phyloP scores from a whole-genome alignment of 202 grass and related monocot genomes.

The Carex arenaria region DNA sequence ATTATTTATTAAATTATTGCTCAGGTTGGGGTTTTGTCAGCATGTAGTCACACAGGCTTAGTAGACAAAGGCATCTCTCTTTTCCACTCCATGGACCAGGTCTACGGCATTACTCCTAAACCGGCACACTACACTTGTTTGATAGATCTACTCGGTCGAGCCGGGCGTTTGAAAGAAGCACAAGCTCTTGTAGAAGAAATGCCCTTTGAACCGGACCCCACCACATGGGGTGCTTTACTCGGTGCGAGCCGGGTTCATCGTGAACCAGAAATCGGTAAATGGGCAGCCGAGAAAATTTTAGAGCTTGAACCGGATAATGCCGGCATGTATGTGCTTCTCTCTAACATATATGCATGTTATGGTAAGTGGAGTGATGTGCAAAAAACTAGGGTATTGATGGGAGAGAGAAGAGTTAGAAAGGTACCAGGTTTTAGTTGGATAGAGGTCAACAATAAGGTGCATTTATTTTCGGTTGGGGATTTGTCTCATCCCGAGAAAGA shows the following conservation, averaged over 20 bases:
- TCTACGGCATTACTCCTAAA: slow-evolving; percentile 68
- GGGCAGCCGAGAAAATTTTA: slow-evolving; percentile 79
- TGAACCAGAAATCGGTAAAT: slow-evolving; percentile 67
- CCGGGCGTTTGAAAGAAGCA: slow-evolving; percentile 73
- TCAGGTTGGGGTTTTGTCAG: slow-evolving; percentile 76
- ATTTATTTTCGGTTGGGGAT: slow-evolving; percentile 76
- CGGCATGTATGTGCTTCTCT: slow-evolving; percentile 95
- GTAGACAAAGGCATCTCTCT: slow-evolving; percentile 76
- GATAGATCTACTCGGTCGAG: slow-evolving; percentile 83
- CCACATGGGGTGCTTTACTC: slow-evolving; percentile 90
- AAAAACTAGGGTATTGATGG: slow-evolving; percentile 81
- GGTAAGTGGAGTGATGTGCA: slow-evolving; percentile 74
- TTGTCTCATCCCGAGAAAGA: slow-evolving; percentile 70
- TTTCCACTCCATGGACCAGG: slow-evolving; percentile 61
- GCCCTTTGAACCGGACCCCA: slow-evolving; percentile 72
- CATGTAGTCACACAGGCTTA: slow-evolving; percentile 88
- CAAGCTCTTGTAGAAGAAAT: slow-evolving; percentile 68
- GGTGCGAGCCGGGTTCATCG: slow-evolving; percentile 90
- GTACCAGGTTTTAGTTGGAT: slow-evolving; percentile 92
- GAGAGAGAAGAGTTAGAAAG: slow-evolving; percentile 63
- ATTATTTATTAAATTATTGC: neutral
- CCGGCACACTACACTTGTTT: slow-evolving; percentile 92
- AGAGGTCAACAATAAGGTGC: slow-evolving; percentile 77
- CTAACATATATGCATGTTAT: slow-evolving; percentile 79
- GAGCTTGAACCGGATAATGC: slow-evolving; percentile 86